Evolutionary conservation across 129 eudicot species (phyloP), one percentile per base, ranked within the genome.

Genomic region (Escallonia herrerae): DNA sequence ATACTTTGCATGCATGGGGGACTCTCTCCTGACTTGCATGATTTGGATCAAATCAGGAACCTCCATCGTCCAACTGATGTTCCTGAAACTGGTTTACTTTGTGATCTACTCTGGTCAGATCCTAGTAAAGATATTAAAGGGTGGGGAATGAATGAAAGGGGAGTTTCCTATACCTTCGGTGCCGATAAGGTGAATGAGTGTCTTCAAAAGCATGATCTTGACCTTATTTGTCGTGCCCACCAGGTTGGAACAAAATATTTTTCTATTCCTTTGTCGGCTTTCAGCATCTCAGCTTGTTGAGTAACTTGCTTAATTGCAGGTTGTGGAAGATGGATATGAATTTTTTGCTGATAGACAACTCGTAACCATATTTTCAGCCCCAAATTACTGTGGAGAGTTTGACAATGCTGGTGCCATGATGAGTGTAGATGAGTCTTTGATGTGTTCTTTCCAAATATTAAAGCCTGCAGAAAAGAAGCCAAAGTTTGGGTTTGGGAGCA

Each of bases 1-100:
- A 87, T 87, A 51, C 44, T 87, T 22, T 87, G 95, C 55, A 87
- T 87, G 95, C 95, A 87, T 65, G 95, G 95, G 6, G 95, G 95
- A 8, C 75, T 87, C 52, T 87, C 95, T 8, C 95, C 95, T 0
- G 95, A 86, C 63, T 74, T 86, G 39, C 65, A 75, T 40, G 63
- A 70, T 80, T 70, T 86, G 83, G 95, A 83, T 64, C 95, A 86
- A 48, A 86, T 86, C 45, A 75, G 84, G 65, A 83, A 83, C 62
- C 53, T 86, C 65, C 76, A 69, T 37, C 79, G 95, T 57, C 95
- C 95, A 4, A 75, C 95, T 59, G 89, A 80, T 76, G 84, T 86
- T 38, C 95, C 90, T 1, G 95, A 86, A 66, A 63, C 72, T 7
- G 95, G 95, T 44, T 72, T 86, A 50, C 63, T 86, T 40, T 86